phyloP scores from a whole-genome alignment of 2,329 filamentous ascomycete species.

The Penicillium sp. region DNA sequence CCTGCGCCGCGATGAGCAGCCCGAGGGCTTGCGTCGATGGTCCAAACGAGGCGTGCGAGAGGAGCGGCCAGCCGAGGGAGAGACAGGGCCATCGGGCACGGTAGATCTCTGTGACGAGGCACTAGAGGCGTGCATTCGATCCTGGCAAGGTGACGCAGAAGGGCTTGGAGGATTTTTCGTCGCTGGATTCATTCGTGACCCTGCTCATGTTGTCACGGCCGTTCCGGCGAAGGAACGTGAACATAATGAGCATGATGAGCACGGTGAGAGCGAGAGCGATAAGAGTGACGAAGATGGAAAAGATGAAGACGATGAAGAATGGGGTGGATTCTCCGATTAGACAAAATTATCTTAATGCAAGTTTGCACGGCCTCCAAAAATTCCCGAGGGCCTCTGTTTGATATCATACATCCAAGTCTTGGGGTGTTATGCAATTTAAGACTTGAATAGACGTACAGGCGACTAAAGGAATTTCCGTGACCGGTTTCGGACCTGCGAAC shows the following conservation, averaged over 20 bases:
- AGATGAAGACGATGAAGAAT: constrained; percentile 41
- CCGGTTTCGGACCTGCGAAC: constrained; percentile 65
- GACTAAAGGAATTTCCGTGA: constrained; percentile 60
- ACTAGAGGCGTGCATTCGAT: constrained; percentile 73
- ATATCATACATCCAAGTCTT: constrained; percentile 3
- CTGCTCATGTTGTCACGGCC: constrained; percentile 31
- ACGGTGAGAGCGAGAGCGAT: constrained; percentile 3
- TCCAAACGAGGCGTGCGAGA: constrained; percentile 59
- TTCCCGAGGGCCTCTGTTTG: neutral
- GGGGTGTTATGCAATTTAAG: neutral
- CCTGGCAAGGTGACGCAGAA: constrained; percentile 74
- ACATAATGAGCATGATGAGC: constrained; percentile 25
- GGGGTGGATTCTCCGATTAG: constrained; percentile 46
- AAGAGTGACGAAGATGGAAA: constrained; percentile 17
- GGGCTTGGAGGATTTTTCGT: constrained; percentile 97
- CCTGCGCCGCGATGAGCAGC: constrained; percentile 69
- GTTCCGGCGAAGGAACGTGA: neutral
- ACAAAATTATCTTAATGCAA: constrained; percentile 6
- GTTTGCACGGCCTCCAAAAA: neutral
- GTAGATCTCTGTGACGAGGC: constrained; percentile 48
- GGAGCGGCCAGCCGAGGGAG: constrained; percentile 28
- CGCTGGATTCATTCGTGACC: constrained; percentile 72
- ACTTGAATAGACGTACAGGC: constrained; percentile 10
- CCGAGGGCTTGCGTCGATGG: constrained; percentile 74
- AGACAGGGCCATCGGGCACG: constrained; percentile 4